These are phyloP conservation scores for Leccinum griseonigrum DNA, from an alignment of 1,284 basidiomycete species.

Conservation along the genomic window DNA sequence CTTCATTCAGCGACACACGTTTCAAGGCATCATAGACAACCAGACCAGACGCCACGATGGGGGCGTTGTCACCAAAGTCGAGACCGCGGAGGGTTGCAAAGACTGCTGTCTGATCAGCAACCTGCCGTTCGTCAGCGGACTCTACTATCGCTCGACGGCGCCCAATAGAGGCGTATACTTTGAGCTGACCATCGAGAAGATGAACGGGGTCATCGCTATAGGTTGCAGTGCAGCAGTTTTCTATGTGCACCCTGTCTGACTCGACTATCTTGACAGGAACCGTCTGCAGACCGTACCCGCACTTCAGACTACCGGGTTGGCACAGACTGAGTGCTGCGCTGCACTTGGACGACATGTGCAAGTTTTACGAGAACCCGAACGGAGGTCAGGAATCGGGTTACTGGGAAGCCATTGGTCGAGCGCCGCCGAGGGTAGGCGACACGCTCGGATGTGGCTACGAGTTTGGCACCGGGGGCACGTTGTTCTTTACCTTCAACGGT, in stretches of 20 bases:
- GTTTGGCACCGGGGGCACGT: conserved; percentile 40
- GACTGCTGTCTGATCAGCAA: conserved; percentile 57
- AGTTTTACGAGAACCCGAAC: conserved; percentile 66
- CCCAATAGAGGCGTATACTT: conserved; percentile 58
- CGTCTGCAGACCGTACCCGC: conserved; percentile 63
- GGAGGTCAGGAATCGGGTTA: conserved; percentile 57
- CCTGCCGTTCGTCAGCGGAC: conserved; percentile 58
- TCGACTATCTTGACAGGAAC: conserved; percentile 43
- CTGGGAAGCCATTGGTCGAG: conserved; percentile 16
- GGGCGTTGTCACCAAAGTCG: conserved; percentile 37
- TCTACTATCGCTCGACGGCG: conserved; percentile 49
- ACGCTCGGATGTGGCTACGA: conserved; percentile 64
- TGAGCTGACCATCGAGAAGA: conserved; percentile 52
- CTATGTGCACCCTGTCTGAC: not conserved
- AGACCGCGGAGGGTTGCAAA: conserved; percentile 41
- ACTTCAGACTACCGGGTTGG: conserved; percentile 69
- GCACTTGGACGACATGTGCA: conserved; percentile 68
- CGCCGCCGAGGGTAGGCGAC: conserved; percentile 40
- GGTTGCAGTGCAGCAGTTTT: conserved; percentile 38
- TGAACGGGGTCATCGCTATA: conserved; percentile 58
- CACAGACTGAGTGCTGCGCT: conserved; percentile 62
- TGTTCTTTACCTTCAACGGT: conserved; percentile 72
- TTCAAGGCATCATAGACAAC: conserved; percentile 30
- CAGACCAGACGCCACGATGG: conserved; percentile 30
- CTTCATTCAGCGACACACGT: conserved; percentile 6